Evolutionary conservation across 2,329 filamentous ascomycete genomes (phyloP), one percentile per base, ranked within the genome.

Genomic region (Colletotrichum siamense): DNA sequence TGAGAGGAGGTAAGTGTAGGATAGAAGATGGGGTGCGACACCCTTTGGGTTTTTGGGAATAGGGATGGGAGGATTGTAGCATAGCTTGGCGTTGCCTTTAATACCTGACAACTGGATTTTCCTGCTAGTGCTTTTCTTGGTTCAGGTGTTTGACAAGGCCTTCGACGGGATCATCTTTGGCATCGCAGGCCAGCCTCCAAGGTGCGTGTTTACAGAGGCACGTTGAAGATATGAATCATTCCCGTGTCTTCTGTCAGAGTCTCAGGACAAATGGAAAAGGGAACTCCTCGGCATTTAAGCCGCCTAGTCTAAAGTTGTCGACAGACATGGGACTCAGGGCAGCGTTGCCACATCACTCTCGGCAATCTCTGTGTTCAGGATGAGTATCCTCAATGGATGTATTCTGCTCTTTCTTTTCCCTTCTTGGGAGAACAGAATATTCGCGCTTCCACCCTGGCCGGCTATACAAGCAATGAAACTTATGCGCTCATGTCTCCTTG

Each of bases 1-100:
- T 30, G 55, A 59, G 52, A 71, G 15, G 44, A 67, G 18, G 15
- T 7, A 57, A 70, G 16, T 57, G 63, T 67, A 66, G 44, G 30
- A 59, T 57, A 34, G 49, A 69, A 5, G 22, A 22, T 22, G 44
- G n/a, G n/a, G n/a, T 13, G 7, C n/a, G 6, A 1, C 44, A 52
- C 44, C n/a, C 0, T 28, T 61, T 32, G 39, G 36, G n/a, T 44
- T 61, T 57, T 34, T 32, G 28, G 44, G 28, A 61, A 34, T 22
- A 22, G 34, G 32, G 34, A 39, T 39, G 34, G n/a, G 15, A 26
- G 32, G 18, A 65, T 62, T 32, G 61, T 34, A 64, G 8, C 32
- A 9, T 32, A 22, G 62, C 32, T 44, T 63, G 59, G 59, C 28
- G 30, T 36, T 36, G 59, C 22, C 18, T 63, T 32, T 30, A 30